Base-by-base conservation (phyloP, 2,329 filamentous ascomycete genomes). In the Neospermospora avenae region DNA sequence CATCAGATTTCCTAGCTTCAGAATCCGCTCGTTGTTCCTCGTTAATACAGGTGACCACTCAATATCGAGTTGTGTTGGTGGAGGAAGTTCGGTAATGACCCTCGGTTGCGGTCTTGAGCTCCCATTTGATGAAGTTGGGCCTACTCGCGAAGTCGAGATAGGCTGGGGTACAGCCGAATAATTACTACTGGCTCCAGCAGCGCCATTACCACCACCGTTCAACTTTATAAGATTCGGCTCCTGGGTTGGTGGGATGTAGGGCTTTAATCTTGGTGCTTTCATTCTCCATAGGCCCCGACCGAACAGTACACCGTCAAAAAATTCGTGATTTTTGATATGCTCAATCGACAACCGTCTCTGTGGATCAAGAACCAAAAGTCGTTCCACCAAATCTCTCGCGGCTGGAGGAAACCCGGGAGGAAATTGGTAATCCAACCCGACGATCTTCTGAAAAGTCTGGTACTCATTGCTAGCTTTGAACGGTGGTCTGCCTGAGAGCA, bases 381-480 rank as follows among this genome's bases (percentile, higher is more conserved):
- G 84, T 74, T 98, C 93, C 1, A 99, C 88, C 16, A 99, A 80
- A 74, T 99, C 95, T 62, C 87, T 87, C 20, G 95, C 95, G 1
- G 91, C 84, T 4, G 87, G 79, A 1, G 95, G 95, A 68, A 99
- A 99, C 1, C 91, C 92, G 28, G 84, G 77, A 0, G 95, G 95
- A 65, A 98, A 99, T 48, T 93, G 89, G 72, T 98, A 99, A 57
- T 99, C 93, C 45, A 99, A 80, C 34, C 84, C 88, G 56, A 99
- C 91, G 71, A 99, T 99, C 76, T 98, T 99, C 74, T 99, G 95
- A 72, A 99, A 99, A 0, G 95, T 99, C 72, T 95, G 82, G 70
- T 98, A 99, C 73, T 99, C 95, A 67, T 96, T 97, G 14, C 83
- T 89, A 42, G 90, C 95, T 74, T 99, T 99, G 80, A 99, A 99